These are phyloP conservation scores for Neospermospora avenae DNA, from an alignment of 2,329 filamentous ascomycete species.

Conservation along the genomic window DNA sequence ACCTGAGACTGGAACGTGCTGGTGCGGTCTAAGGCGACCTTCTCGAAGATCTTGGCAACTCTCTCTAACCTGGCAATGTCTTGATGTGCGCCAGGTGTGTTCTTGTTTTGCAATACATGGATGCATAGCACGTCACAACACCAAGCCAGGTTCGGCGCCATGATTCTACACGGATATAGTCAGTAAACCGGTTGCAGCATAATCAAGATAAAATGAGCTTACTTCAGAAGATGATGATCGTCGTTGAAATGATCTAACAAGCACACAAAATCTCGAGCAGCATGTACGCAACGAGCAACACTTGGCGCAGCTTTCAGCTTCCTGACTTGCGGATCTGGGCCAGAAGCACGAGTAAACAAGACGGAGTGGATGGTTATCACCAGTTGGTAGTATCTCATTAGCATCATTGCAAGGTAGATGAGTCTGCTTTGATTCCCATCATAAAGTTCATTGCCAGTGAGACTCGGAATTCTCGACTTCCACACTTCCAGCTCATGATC, in stretches of 20 bases:
- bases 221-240: background rate
- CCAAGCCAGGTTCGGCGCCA: background rate
- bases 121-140: background rate
- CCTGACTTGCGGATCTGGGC: background rate
- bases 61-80: background rate
- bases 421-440: background rate
- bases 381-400: conserved; percentile 1
- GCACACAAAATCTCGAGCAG: background rate
- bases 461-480: background rate
- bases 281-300: background rate
- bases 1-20: background rate
- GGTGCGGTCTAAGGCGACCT: background rate
- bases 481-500: conserved; percentile 1
- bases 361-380: background rate
- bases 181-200: background rate
- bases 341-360: background rate
- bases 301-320: background rate
- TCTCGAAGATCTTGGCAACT: background rate
- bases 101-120: conserved; percentile 3
- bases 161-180: background rate
- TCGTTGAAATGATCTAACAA: background rate
- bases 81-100: background rate
- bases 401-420: background rate
- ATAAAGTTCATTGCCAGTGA: background rate
- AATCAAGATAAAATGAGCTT: background rate